Evolutionary conservation across 257 asterid species (phyloP).

Genomic region (Salvia hispanica): DNA sequence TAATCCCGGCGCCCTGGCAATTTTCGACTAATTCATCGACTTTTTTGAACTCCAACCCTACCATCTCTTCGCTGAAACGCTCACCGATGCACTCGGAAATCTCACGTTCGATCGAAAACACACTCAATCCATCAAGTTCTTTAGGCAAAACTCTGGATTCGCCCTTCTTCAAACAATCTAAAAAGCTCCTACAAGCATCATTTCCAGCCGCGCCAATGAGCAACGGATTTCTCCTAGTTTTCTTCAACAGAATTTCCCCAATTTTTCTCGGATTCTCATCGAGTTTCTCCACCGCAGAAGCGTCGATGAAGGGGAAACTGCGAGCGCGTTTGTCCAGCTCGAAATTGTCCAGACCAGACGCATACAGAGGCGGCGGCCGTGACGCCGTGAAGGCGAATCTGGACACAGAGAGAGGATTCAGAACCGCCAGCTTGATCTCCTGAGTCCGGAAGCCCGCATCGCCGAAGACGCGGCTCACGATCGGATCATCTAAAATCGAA

Average conservation of each 20-base stretch:
- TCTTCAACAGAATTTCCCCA: constrained; percentile 52
- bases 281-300: constrained; percentile 33
- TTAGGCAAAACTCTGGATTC: constrained; percentile 53
- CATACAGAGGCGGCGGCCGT: constrained; percentile 58
- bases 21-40: constrained; percentile 40
- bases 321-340: constrained; percentile 48
- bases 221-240: constrained; percentile 61
- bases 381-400: constrained; percentile 42
- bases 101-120: constrained; percentile 56
- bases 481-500: constrained; percentile 92
- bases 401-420: constrained; percentile 63
- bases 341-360: constrained; percentile 48
- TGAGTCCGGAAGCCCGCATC: constrained; percentile 89
- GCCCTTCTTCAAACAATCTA: constrained; percentile 51
- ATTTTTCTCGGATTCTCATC: constrained; percentile 70
- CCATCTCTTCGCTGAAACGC: constrained; percentile 47
- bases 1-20: constrained; percentile 54
- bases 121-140: constrained; percentile 54
- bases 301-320: constrained; percentile 59
- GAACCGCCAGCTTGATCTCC: constrained; percentile 70
- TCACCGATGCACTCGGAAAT: constrained; percentile 47
- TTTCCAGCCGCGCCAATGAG: constrained; percentile 69
- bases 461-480: constrained; percentile 79
- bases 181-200: constrained; percentile 53
- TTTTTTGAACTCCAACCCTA: constrained; percentile 56